Base-by-base conservation (phyloP, 106 monocot species). In the Apostasia ramifera region DNA sequence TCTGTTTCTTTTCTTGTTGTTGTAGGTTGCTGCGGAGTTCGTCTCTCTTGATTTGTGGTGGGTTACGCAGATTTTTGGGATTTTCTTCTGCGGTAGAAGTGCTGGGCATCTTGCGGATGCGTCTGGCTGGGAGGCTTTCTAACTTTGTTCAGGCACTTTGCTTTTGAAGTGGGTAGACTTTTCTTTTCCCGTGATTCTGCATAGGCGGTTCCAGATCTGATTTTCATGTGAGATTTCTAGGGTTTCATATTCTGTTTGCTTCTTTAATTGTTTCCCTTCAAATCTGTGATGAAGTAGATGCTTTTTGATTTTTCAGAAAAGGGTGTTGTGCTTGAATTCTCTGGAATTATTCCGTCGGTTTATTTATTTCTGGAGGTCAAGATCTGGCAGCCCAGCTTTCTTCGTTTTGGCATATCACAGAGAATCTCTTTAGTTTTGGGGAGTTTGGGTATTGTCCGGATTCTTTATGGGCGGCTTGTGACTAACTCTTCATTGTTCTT, bases 21-120 rank as follows among this genome's bases (percentile, higher is more conserved):
- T 44, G 40, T 8, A 37, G 5, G 3, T 37, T 66, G 13, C 1
- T 7, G 15, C 49, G 6, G 10, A 15, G 44, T 50, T 71, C 40
- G 70, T 51, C 4, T 53, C 63, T 72, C 52, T 53, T 45, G 43
- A 54, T 54, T 73, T 38, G 6, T 44, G 41, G 40, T 72, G 43
- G 61, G 47, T 72, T 41, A 51, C 8, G 47, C 65, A 47, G 46
- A 47, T 14, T 49, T 65, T 65, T 26, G 62, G 59, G 43, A 6
- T 26, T 9, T 2, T 60, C 50, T 53, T 71, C 52, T 62, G 1
- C 5, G n/a, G 45, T 47, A 63, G 38, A 14, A 50, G 40, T 71
- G 47, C 46, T 26, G 63, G 6, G 37, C 44, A 71, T 38, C 51
- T 71, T 38, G 8, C 41, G 46, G 38, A 8, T 41, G 2, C 40